A percentile compares a stretch with the other conserved stretches of the same genome.
Evolutionary conservation across 805 yeast genomes (phyloP).

Genomic region (Candida taoyuanica): DNA sequence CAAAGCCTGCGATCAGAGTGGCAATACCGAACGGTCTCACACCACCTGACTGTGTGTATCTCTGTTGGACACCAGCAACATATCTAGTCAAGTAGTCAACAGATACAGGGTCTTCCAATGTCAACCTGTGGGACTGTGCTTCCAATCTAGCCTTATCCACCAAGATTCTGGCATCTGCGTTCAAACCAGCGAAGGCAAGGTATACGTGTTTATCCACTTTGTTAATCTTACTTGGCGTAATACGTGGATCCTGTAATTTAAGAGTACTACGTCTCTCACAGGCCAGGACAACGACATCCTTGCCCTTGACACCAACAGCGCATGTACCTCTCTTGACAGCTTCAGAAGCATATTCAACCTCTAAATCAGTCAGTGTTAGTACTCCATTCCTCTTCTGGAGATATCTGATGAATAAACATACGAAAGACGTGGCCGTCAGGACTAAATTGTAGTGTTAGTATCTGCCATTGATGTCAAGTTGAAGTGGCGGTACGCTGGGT

Average conservation of each 20-base stretch:
- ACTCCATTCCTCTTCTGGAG: too few relatives aligned
- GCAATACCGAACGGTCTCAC: slow-evolving; percentile 97
- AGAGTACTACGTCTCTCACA: slow-evolving; percentile 95
- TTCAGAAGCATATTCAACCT: slow-evolving; percentile 95
- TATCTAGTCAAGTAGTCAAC: slow-evolving; percentile 89
- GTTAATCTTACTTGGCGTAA: slow-evolving; percentile 91
- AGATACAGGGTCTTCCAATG: slow-evolving; percentile 91
- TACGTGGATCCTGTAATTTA: slow-evolving; percentile 93
- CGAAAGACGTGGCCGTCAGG: slow-evolving; percentile 99
- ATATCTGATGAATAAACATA: too few relatives aligned
- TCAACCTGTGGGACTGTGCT: slow-evolving; percentile 90
- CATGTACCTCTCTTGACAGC: slow-evolving; percentile 98
- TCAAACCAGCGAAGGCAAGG: slow-evolving; percentile 93
- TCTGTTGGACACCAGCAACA: slow-evolving; percentile 97
- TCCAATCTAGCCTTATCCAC: slow-evolving; percentile 95
- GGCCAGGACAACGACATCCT: slow-evolving; percentile 83
- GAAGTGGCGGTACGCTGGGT: slow-evolving; percentile 2
- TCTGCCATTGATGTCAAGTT: neutral
- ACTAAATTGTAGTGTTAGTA: slow-evolving; percentile 40
- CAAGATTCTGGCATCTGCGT: slow-evolving; percentile 95
- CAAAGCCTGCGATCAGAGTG: slow-evolving; percentile 93
- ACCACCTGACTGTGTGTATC: slow-evolving; percentile 97
- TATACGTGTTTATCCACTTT: slow-evolving; percentile 86
- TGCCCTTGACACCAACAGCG: slow-evolving; percentile 95
- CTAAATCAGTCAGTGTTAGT: slow-evolving; percentile 29